phyloP scores from a whole-genome alignment of 352 stramenopile genomes.

The Phytophthora pistaciae region DNA sequence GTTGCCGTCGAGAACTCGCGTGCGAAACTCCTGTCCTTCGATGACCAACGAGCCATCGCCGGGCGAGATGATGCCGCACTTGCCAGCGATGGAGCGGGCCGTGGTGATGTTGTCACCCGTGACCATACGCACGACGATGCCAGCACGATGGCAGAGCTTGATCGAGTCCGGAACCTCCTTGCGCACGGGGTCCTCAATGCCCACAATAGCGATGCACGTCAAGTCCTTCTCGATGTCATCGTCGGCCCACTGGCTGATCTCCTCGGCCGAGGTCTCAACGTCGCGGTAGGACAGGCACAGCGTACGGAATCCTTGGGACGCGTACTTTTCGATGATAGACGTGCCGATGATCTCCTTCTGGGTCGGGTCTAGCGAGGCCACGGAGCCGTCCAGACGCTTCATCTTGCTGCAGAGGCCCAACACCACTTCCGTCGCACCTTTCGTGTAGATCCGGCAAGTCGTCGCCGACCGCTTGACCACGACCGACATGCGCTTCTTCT shows the following conservation, averaged over 20 bases:
- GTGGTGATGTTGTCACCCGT: conserved; percentile 99
- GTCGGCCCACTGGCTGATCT: conserved; percentile 76
- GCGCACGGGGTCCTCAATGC: conserved; percentile 95
- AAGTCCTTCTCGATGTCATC: conserved; percentile 90
- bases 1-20: conserved; percentile 67
- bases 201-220: conserved; percentile 90
- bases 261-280: conserved; percentile 63
- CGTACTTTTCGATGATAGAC: conserved; percentile 82
- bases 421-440: conserved; percentile 81
- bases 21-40: conserved; percentile 75
- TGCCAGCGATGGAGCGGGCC: conserved; percentile 75
- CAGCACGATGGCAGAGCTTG: conserved; percentile 92
- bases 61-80: conserved; percentile 75
- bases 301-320: conserved; percentile 84
- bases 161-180: conserved; percentile 95
- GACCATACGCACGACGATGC: conserved; percentile 99
- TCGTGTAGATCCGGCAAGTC: conserved; percentile 79
- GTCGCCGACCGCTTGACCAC: conserved; percentile 56
- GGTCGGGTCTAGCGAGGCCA: conserved; percentile 53
- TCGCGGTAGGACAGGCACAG: conserved; percentile 90
- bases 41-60: conserved; percentile 70
- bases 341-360: conserved; percentile 75
- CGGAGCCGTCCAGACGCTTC: conserved; percentile 70
- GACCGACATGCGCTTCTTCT: conserved; percentile 88
- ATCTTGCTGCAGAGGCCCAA: conserved; percentile 75